Evolutionary conservation across 164 flowering plant genomes (phyloP).

Genomic region (Euptelea pleiosperma): DNA sequence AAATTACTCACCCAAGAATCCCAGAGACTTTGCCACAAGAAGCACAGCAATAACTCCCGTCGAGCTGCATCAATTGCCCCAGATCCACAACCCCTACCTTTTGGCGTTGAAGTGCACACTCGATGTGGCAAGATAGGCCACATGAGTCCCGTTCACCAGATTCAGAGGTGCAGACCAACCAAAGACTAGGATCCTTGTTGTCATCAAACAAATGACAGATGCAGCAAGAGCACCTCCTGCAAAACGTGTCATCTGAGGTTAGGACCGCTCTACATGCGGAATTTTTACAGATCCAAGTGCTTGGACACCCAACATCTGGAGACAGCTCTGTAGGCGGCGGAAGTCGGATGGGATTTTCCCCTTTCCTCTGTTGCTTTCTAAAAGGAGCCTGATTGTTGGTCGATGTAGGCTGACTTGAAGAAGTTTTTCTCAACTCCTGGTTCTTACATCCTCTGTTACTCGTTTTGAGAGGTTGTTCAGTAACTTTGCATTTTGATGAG

Average conservation of each 20-base stretch:
- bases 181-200: conserved; percentile 98
- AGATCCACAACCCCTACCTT: conserved; percentile 91
- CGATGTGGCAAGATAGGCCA: conserved; percentile 94
- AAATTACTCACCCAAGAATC: conserved; percentile 71
- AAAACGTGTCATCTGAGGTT: conserved; percentile 81
- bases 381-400: conserved; percentile 35
- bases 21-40: conserved; percentile 98
- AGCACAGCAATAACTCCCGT: conserved; percentile 97
- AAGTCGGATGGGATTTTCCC: conserved; percentile 64
- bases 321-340: conserved; percentile 39
- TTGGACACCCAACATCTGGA: conserved; percentile 42
- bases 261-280: conserved; percentile 83
- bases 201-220: conserved; percentile 96
- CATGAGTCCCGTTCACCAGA: conserved; percentile 60
- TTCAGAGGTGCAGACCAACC: conserved; percentile 90
- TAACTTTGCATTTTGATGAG: conserved; percentile 46
- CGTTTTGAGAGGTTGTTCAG: conserved; percentile 42
- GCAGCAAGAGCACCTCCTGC: conserved; percentile 98
- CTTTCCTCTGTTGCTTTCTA: conserved; percentile 70
- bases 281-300: conserved; percentile 86
- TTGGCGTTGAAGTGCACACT: conserved; percentile 81
- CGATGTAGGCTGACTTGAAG: conserved; percentile 21
- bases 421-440: conserved; percentile 50
- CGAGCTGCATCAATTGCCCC: conserved; percentile 91
- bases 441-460: conserved; percentile 52